phyloP scores from a whole-genome alignment of 768 basidiomycete species.

The Collybia nuda region DNA sequence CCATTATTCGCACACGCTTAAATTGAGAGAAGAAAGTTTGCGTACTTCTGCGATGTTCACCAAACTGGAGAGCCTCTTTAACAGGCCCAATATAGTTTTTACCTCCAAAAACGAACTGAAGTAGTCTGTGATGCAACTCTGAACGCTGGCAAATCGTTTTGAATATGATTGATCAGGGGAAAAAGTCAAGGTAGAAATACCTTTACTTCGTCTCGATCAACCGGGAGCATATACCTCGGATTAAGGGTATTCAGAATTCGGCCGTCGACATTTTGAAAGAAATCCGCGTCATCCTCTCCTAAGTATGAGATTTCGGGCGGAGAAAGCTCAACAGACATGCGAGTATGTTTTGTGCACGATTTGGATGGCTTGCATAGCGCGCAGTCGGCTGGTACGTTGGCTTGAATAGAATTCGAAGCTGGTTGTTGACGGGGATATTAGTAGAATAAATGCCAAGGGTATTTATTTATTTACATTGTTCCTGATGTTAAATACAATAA shows the following conservation, averaged over 20 bases:
- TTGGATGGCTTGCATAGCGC: slow-evolving; percentile 15
- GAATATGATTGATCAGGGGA: slow-evolving; percentile 3
- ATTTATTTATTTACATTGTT: too few species aligned
- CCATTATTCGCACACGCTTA: too few species aligned
- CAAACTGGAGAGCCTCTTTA: slow-evolving; percentile 52
- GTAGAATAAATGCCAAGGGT: too few species aligned
- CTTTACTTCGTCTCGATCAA: slow-evolving; percentile 64
- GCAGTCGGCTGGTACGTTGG: background rate
- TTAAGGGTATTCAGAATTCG: slow-evolving; percentile 58
- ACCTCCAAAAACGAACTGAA: slow-evolving; percentile 66
- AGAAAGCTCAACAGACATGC: slow-evolving; percentile 19
- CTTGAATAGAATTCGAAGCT: too few species aligned
- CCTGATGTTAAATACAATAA: too few species aligned
- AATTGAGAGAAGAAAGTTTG: slow-evolving; percentile 3
- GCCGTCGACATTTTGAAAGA: slow-evolving; percentile 53
- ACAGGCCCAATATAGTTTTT: slow-evolving; percentile 69
- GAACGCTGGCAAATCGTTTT: slow-evolving; percentile 43
- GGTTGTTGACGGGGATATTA: too few species aligned
- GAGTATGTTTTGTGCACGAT: slow-evolving; percentile 9
- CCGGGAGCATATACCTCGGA: slow-evolving; percentile 59
- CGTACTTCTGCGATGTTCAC: slow-evolving; percentile 43
- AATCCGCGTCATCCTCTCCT: slow-evolving; percentile 46
- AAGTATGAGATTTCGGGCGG: slow-evolving; percentile 16
- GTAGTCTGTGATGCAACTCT: slow-evolving; percentile 59
- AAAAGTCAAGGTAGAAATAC: slow-evolving; percentile 28